Percentiles rank a stretch among this genome's conserved stretches.
phyloP scores from a whole-genome alignment of 83 land plant species.

The Thuja plicata region DNA sequence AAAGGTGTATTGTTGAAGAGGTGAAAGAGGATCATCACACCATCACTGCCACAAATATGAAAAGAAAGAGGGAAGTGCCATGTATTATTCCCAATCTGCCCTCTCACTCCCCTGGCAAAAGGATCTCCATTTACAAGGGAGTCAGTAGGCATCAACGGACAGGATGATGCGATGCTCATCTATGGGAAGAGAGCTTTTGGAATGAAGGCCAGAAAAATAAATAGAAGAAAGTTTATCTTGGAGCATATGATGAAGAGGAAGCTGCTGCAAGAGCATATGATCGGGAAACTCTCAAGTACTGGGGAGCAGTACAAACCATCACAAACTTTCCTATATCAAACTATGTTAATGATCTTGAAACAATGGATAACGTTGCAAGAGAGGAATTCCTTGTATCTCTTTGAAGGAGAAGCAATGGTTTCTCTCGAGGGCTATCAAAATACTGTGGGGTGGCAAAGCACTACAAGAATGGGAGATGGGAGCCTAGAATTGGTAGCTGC shows the following conservation, averaged over 20 bases:
- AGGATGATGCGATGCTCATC: conserved; percentile 45
- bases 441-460: conserved; percentile 65
- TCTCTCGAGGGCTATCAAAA: conserved; percentile 76
- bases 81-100: neutral
- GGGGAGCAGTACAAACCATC: conserved; percentile 28
- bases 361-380: conserved; percentile 34
- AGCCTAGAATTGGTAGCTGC: neutral
- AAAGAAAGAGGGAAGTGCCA: neutral
- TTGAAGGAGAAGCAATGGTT: conserved; percentile 81
- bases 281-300: conserved; percentile 43
- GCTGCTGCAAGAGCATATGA: conserved; percentile 61
- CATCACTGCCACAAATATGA: neutral
- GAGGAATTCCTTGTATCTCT: conserved; percentile 50
- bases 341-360: conserved; percentile 39
- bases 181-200: conserved; percentile 57
- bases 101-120: conserved; percentile 18
- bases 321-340: conserved; percentile 43
- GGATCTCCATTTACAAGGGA: conserved; percentile 44
- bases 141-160: conserved; percentile 53
- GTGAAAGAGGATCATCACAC: too few species aligned
- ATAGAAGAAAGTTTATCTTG: conserved; percentile 55
- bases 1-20: too few species aligned
- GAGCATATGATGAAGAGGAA: conserved; percentile 57
- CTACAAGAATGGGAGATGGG: too few species aligned
- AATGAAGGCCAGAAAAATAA: conserved; percentile 48